Conservation (phyloP, 306 rosid genomes). For the Lagenaria siceraria region DNA sequence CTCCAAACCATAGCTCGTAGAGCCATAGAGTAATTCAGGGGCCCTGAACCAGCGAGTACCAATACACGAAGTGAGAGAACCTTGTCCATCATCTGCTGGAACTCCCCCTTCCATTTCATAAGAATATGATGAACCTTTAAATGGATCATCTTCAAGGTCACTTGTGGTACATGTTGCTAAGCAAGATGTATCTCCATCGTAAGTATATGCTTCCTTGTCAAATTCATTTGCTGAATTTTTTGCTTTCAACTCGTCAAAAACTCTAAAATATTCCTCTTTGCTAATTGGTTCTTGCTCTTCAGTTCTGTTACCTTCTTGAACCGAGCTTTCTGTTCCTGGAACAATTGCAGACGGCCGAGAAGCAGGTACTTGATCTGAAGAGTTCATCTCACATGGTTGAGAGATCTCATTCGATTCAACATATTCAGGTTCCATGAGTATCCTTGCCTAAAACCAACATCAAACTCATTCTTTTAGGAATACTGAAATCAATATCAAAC, state of each 20-base stretch:
- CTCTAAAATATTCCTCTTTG: conserved; percentile 65
- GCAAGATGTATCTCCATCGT: conserved; percentile 69
- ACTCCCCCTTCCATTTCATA: conserved; percentile 47
- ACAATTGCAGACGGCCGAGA: conserved; percentile 18
- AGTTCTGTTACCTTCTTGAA: conserved; percentile 20
- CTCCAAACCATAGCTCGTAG: conserved; percentile 60
- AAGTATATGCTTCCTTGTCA: conserved; percentile 42
- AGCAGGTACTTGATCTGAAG: conserved; percentile 17
- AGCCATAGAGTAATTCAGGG: conserved; percentile 79
- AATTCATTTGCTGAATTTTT: conserved; percentile 26
- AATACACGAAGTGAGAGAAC: conserved; percentile 64
- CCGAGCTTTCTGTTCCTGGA: conserved; percentile 18
- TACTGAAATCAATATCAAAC: conserved; percentile 23
- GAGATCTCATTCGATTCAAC: conserved; percentile 29
- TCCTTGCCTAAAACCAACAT: conserved; percentile 59
- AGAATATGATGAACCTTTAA: conserved; percentile 42
- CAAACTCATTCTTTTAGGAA: conserved; percentile 2
- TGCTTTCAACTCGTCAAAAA: conserved; percentile 59
- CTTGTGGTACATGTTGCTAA: conserved; percentile 77
- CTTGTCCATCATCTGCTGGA: conserved; percentile 29
- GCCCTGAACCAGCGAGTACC: conserved; percentile 84
- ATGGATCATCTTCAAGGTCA: conserved; percentile 56
- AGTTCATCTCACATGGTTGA: conserved; percentile 19
- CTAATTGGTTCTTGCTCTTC: conserved; percentile 27
- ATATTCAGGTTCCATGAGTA: conserved; percentile 46